Evolutionary conservation across 2,329 filamentous ascomycete genomes (phyloP), one percentile per base, ranked within the genome.

Genomic region (Dissoconium aciculare): DNA sequence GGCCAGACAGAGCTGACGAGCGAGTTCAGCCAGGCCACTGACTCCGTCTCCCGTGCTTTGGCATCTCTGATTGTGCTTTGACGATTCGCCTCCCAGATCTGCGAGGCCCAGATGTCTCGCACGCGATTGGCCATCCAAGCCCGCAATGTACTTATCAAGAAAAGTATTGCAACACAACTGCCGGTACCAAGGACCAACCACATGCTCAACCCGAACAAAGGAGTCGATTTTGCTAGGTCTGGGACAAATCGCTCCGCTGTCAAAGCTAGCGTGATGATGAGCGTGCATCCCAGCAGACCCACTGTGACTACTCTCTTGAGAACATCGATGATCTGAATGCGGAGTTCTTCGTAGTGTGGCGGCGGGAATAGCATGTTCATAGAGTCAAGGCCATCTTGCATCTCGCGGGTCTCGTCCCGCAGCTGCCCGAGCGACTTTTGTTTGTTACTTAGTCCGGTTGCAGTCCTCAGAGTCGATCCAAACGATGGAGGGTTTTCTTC

Each of bases 1-100:
- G 76, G 75, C 78, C 78, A 83, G 4, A 82, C 64, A 2, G 75
- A 69, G 3, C 66, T 60, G 5, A 83, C 47, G 1, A 82, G 51
- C 4, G 69, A 74, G 47, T 83, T 83, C 32, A 83, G 62, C 78
- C 78, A 83, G 31, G 71, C 64, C 1, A 71, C 68, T 0, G 75
- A 77, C 43, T 78, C 77, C 4, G 77, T 71, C 1, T 69, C 60
- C 39, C 61, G 44, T 15, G 49, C 50, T 28, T 63, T 58, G 11
- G 52, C 51, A 25, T 59, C 43, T 21, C 37, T 66, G 56, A 30
- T 70, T 67, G 31, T n/a, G 65, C 58, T 17, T 65, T 56, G 25
- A 72, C n/a, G 54, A 29, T 70, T 67, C 3, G 74, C 69, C 35
- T 77, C 68, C 77, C 77, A 82, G 1, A 75, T 60, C 47, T 79